Base-by-base conservation (phyloP, 2,329 filamentous ascomycete species). In the Dactylellina drechsleri region DNA sequence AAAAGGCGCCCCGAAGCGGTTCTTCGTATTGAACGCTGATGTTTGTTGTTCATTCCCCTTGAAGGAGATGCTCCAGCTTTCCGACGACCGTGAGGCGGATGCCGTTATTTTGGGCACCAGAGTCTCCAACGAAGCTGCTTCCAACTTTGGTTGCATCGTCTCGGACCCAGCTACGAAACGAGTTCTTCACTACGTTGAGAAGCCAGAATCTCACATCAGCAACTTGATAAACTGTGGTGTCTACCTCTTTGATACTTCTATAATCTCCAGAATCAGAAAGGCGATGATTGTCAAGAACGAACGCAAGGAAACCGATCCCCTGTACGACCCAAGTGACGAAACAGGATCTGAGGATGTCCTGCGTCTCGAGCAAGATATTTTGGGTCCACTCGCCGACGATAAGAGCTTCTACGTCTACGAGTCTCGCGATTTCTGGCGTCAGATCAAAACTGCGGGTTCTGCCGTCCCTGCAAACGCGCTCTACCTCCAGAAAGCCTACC, bases 161-260 rank as follows among this genome's bases (percentile, higher is more conserved):
- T 95, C 92, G 66, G 95, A 99, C 83, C 85, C 91, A 50, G 92
- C 97, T 84, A 96, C 92, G 77, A 93, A 94, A 82, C 92, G 94
- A 78, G 95, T 99, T 53, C 89, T 98, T 75, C 95, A 99, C 85
- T 98, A 99, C 84, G 95, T 99, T 82, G 95, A 98, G 87, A 98
- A 98, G 86, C 95, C 95, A 78, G 94, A 99, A 83, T 93, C 91
- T 66, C 92, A 96, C 83, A 97, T 99, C 83, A 96, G 92, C 81
- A 97, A 97, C 85, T 87, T 99, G 79, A 99, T 99, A 87, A 99
- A 98, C 86, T 98, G 95, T 83, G 95, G 95, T 80, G 93, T 99
- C 80, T 99, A 98, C 85, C 92, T 98, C 80, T 99, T 99, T 84
- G 88, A 91, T 78, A 95, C 93, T 77, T 92, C 90, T 83, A 96